Base-by-base conservation (phyloP, 192 early-diverging fungal species). In the Linnemannia hyalina region DNA sequence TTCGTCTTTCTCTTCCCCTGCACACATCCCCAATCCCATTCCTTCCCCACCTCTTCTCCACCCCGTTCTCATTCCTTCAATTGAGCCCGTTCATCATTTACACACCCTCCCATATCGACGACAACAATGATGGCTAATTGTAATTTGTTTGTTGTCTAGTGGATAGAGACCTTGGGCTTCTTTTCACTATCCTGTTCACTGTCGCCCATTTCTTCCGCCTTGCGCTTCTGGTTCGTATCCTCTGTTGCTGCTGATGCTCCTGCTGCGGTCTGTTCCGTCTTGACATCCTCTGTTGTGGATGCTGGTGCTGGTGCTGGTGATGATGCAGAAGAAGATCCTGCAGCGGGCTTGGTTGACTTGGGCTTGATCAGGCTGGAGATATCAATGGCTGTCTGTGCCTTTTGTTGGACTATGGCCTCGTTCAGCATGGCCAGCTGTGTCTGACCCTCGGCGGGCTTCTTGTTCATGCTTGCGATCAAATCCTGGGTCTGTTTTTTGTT, bases 401-500 rank as follows among this genome's bases (percentile, higher is more conserved):
- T 41, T 54, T 80, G 47, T n/a, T 82, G 74, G 18, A 41, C 52
- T 20, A 82, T 32, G 36, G 75, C 63, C 41, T 82, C 72, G 52
- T 68, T 83, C 40, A 78, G 46, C 75, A 87, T 63, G 41, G 57
- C 65, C n/a, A 29, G 44, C 22, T 81, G 80, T 68, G 77, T 79
- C 85, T 79, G 80, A 20, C 74, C 90, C 85, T 85, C 83, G 60
- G 40, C 36, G 40, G 75, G 72, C 41, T 78, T 83, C 82, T 88
- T 82, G 71, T 73, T 55, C 60, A 83, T 44, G 57, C 83, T 75
- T 76, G 70, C 29, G 86, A 90, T 75, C 90, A 89, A 29, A 88
- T 89, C 88, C 87, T 87, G 44, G 42, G 65, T 44, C 82, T 79
- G 71, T 38, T 76, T 29, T 40, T 22, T 74, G 44, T 9, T 54